Evolutionary conservation across 768 basidiomycete species (phyloP), one percentile per base, ranked within the genome.

Genomic region (Lactarius vividus): DNA sequence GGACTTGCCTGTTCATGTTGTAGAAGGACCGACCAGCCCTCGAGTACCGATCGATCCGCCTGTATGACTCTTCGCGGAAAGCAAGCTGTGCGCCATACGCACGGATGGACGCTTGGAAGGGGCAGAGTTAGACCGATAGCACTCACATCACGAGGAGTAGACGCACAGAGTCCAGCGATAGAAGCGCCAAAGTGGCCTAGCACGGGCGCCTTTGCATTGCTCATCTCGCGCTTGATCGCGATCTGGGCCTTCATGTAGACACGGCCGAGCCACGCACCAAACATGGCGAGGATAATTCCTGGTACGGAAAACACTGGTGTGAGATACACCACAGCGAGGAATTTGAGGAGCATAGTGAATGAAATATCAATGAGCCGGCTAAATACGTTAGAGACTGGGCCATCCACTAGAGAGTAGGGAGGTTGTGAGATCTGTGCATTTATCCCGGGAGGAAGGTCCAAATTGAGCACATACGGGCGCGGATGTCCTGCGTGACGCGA

Each of bases 401-500:
- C 78, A 63, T 81, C 80, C 53, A 80, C 78, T 75, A 57, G 40
- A 39, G n/a, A 63, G 0, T 1, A 9, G 29, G 23, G 44, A 4
- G 46, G 2, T 55, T 23, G 11, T 39, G 28, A 28, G 16, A 42
- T 33, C 4, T 23, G 11, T 11, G 4, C 28, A 52, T 35, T 29
- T 11, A 9, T 4, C 6, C 20, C 7, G 20, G 42, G 42, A 39
- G 33, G 23, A 11, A 2, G 29, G 39, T 15, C 6, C 23, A 52
- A 52, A 28, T 4, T n/a, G n/a, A n/a, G n/a, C n/a, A 40, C 73
- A n/a, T 63, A 76, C 76, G 64, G 13, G 75, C 71, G 57, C 76
- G 77, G 26, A 89, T 87, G 71, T 90, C 88, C 61, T 87, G 83
- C 1, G 88, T 89, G 72, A 84, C 85, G 58, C 88, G 80, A 35